phyloP scores from a whole-genome alignment of 306 rosid genomes.

The Castanea crenata region DNA sequence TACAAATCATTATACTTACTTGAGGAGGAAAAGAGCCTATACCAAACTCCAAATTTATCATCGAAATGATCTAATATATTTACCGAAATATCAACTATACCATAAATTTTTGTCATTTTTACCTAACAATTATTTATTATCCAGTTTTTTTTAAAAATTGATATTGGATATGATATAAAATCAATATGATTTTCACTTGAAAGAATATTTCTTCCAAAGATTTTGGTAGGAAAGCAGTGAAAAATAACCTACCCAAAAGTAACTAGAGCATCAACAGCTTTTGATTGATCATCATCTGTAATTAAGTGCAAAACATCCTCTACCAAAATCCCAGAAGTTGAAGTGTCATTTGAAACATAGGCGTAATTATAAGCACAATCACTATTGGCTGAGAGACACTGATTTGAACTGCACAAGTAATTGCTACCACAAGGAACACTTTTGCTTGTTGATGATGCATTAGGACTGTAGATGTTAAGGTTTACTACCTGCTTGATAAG shows the following conservation, averaged over 20 bases:
- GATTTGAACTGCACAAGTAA: slow-evolving; percentile 35
- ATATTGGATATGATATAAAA: background rate
- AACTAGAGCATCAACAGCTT: slow-evolving; percentile 35
- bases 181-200: background rate
- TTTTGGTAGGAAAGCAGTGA: background rate
- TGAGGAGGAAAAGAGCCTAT: too few species aligned
- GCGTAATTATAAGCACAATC: slow-evolving; percentile 52
- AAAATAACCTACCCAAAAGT: slow-evolving; percentile 69
- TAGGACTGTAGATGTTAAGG: slow-evolving; percentile 61
- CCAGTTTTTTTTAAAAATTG: background rate
- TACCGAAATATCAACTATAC: too few species aligned
- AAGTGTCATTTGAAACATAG: slow-evolving; percentile 63
- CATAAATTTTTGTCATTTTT: too few species aligned
- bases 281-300: slow-evolving; percentile 45
- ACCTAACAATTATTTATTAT: too few species aligned
- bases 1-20: too few species aligned
- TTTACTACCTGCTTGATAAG: slow-evolving; percentile 28
- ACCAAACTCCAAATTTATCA: too few species aligned
- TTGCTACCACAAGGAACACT: slow-evolving; percentile 59
- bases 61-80: too few species aligned
- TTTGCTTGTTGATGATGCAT: slow-evolving; percentile 62
- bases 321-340: slow-evolving; percentile 76
- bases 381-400: slow-evolving; percentile 50
- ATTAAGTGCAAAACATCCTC: slow-evolving; percentile 75
- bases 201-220: background rate